A percentile compares a stretch with the other conserved stretches of the same genome.
These are phyloP conservation scores for Tolypocladium amazonense DNA, from an alignment of 2,329 filamentous ascomycete genomes.

Conservation along the genomic window DNA sequence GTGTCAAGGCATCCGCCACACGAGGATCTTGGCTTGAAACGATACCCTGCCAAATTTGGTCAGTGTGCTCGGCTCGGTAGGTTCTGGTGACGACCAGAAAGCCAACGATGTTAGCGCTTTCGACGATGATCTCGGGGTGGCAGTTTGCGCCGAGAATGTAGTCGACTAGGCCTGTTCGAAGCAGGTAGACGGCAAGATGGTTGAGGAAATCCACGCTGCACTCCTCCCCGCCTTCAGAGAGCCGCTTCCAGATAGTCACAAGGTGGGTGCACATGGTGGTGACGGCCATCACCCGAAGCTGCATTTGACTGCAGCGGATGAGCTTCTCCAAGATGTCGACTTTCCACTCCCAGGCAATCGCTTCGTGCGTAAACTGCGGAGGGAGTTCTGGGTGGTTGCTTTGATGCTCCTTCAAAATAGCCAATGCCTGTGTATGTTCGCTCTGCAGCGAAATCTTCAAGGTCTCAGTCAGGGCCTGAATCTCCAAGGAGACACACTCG, in stretches of 20 bases:
- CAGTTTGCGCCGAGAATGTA: conserved; percentile 88
- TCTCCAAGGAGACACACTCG: conserved; percentile 29
- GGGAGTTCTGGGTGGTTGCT: conserved; percentile 24
- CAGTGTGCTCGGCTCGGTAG: conserved; percentile 62
- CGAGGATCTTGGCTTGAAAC: conserved; percentile 73
- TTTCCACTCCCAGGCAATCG: conserved; percentile 55
- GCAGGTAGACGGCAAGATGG: conserved; percentile 59
- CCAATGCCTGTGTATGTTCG: conserved; percentile 22
- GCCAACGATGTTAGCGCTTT: conserved; percentile 74
- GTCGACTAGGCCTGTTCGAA: conserved; percentile 61
- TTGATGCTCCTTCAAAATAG: conserved; percentile 14
- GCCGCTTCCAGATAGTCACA: conserved; percentile 52
- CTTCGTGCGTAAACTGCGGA: conserved; percentile 28
- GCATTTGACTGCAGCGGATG: conserved; percentile 80
- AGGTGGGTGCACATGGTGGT: conserved; percentile 63
- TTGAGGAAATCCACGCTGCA: conserved; percentile 40
- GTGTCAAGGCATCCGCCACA: conserved; percentile 69
- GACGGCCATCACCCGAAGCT: conserved; percentile 71
- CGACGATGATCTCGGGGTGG: conserved; percentile 77
- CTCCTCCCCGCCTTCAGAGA: conserved; percentile 35
- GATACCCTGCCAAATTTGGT: conserved; percentile 76
- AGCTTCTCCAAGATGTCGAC: conserved; percentile 60
- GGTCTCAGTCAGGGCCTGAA: conserved; percentile 33
- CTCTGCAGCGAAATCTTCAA: conserved; percentile 29
- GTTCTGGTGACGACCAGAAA: conserved; percentile 74